Base-by-base conservation (phyloP, 2,329 filamentous ascomycete genomes). In the Cadophora sp. region DNA sequence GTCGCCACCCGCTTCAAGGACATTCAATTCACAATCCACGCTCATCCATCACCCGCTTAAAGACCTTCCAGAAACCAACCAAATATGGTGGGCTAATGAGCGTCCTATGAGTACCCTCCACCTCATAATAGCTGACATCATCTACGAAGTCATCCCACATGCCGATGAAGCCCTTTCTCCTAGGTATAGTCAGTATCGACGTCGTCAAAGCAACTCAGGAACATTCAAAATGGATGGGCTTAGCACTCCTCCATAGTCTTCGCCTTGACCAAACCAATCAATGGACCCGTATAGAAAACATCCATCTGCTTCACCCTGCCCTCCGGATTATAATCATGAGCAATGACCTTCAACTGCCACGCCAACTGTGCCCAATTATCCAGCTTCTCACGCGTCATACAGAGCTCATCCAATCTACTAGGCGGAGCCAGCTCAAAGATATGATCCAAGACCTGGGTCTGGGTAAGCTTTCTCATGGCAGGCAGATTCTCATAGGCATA, bases 241-340 rank as follows among this genome's bases (percentile, higher is more conserved):
- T 53, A 53, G 78, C 77, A 81, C 40, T 79, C 76, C 34, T 78
- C 68, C n/a, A 72, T 70, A 27, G 72, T 73, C 22, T 68, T 71
- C 8, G 62, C 60, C 24, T 59, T 51, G 0, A 68, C 68, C 26
- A 67, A 51, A 40, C 48, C 63, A 26, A 63, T 37, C 65, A 72
- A 71, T 14, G 82, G 81, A 5, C 73, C 70, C 1, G 78, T 79
- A 40, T 79, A 77, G 67, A 85, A 84, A 0, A 84, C 76, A 72
- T 85, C 82, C 58, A 84, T 79, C 1, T 40, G 16, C 0, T 67
- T 64, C 0, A 84, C 78, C 0, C 27, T 65, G 0, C 82, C 81
- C 0, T 22, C n/a, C 1, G 83, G 83, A 59, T 84, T 80, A 69
- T 84, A 85, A 19, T 83, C 77, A 0, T 72, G 64, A 2, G 79